Evolutionary conservation across 2,329 filamentous ascomycete species (phyloP).

Genomic region (Huntiella savannae): DNA sequence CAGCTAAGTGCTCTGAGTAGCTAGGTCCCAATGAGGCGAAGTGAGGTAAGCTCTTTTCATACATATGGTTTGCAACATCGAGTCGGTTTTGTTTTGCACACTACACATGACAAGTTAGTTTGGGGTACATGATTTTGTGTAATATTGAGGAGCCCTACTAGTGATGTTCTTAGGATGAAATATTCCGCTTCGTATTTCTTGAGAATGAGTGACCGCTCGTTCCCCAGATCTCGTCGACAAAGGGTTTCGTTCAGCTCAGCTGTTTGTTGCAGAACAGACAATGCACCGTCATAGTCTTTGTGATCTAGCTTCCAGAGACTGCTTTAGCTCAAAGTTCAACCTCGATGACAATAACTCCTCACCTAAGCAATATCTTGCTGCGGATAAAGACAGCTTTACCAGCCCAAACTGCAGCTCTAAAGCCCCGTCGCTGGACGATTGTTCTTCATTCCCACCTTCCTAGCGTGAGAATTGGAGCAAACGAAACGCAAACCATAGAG

Average conservation of each 20-base stretch:
- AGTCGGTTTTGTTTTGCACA: slow-evolving; percentile 54
- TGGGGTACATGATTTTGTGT: background rate
- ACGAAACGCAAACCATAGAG: slow-evolving; percentile 42
- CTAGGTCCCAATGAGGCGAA: slow-evolving; percentile 24
- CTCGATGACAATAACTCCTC: slow-evolving; percentile 13
- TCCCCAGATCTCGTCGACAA: background rate
- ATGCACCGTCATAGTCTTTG: slow-evolving; percentile 35
- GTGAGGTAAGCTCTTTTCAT: slow-evolving; percentile 33
- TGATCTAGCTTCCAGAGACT: slow-evolving; percentile 22
- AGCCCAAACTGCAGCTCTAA: slow-evolving; percentile 31
- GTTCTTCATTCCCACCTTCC: slow-evolving; percentile 21
- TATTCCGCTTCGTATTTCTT: slow-evolving; percentile 33
- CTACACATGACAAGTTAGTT: slow-evolving; percentile 25
- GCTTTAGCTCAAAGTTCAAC: background rate
- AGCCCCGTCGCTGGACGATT: slow-evolving; percentile 13
- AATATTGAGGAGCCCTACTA: slow-evolving; percentile 29
- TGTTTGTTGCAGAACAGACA: slow-evolving; percentile 36
- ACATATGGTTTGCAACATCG: slow-evolving; percentile 65
- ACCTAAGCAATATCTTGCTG: slow-evolving; percentile 44
- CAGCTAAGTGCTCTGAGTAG: slow-evolving; percentile 41
- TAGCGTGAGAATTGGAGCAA: slow-evolving; percentile 35
- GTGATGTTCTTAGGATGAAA: slow-evolving; percentile 40
- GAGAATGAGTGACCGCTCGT: slow-evolving; percentile 1
- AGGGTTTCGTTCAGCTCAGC: slow-evolving; percentile 4
- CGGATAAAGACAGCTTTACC: slow-evolving; percentile 48